Evolutionary conservation across 2,329 filamentous ascomycete species (phyloP).

Genomic region (Bisporella sp.): DNA sequence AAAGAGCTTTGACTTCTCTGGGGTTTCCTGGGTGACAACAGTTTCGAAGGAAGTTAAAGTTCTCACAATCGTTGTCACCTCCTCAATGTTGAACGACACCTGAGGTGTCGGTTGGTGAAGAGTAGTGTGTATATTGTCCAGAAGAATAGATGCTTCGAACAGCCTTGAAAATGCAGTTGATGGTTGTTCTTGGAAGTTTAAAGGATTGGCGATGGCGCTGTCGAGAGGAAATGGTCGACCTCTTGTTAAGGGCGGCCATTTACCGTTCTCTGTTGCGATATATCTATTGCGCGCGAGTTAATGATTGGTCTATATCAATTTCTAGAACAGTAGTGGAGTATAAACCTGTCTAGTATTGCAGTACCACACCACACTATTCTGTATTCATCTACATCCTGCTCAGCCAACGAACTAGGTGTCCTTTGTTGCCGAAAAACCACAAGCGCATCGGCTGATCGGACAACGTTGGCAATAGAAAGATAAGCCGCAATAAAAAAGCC

Average conservation of each 20-base stretch:
- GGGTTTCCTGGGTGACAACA: not conserved
- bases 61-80: constrained; percentile 1
- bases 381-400: not conserved
- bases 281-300: not conserved
- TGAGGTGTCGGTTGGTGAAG: constrained; percentile 1
- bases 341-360: constrained; percentile 3
- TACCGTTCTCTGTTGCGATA: not conserved
- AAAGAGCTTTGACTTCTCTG: constrained; percentile 1
- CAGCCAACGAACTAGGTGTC: not conserved
- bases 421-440: not conserved
- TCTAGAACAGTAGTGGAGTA: not conserved
- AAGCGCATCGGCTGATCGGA: constrained; percentile 5
- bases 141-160: constrained; percentile 3
- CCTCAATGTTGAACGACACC: constrained; percentile 3
- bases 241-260: constrained; percentile 3
- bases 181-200: not conserved
- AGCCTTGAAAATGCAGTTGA: constrained; percentile 3
- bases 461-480: not conserved
- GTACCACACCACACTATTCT: constrained; percentile 3
- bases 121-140: constrained; percentile 1
- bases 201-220: not conserved
- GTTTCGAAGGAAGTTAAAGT: constrained; percentile 2
- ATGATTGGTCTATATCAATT: not conserved
- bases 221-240: not conserved
- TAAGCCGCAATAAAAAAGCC: constrained; percentile 1